phyloP scores from a whole-genome alignment of 495 filamentous ascomycete species.

The Penicillium verhagenii region DNA sequence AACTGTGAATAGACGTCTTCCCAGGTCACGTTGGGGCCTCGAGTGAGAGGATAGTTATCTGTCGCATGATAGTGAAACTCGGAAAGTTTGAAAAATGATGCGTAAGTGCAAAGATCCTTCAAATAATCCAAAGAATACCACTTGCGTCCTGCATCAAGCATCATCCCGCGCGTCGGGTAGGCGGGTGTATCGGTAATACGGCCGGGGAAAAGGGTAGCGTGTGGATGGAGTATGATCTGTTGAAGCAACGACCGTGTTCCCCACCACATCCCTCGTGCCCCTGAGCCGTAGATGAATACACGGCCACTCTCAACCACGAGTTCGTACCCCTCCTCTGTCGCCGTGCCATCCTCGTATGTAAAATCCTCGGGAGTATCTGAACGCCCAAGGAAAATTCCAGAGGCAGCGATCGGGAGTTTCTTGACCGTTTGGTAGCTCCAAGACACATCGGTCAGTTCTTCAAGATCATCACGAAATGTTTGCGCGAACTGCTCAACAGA shows the following conservation, averaged over 20 bases:
- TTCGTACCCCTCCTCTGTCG: slow-evolving; percentile 50
- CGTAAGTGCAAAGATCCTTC: slow-evolving; percentile 57
- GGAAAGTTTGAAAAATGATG: slow-evolving; percentile 55
- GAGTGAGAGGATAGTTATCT: slow-evolving; percentile 57
- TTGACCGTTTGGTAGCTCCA: slow-evolving; percentile 28
- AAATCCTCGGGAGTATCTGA: slow-evolving; percentile 14
- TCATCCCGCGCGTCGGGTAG: slow-evolving; percentile 48
- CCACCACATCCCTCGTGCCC: slow-evolving; percentile 55
- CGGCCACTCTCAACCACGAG: slow-evolving; percentile 28
- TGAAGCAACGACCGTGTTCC: slow-evolving; percentile 54
- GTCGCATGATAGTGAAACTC: slow-evolving; percentile 59
- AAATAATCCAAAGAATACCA: slow-evolving; percentile 54
- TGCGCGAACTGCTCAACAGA: slow-evolving; percentile 47
- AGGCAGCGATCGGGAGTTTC: slow-evolving; percentile 16
- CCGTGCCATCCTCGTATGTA: slow-evolving; percentile 45
- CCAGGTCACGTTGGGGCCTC: slow-evolving; percentile 52
- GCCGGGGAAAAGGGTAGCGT: slow-evolving; percentile 29
- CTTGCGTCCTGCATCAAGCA: slow-evolving; percentile 56
- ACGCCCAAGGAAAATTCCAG: slow-evolving; percentile 37
- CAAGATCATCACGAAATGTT: slow-evolving; percentile 46
- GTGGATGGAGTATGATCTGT: slow-evolving; percentile 34
- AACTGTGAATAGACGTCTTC: slow-evolving; percentile 53
- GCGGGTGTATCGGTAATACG: slow-evolving; percentile 43
- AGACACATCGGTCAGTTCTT: slow-evolving; percentile 30
- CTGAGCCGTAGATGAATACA: slow-evolving; percentile 45